These are phyloP conservation scores for Ceriops zippeliana DNA, from an alignment of 345 rosid genomes.

Conservation along the genomic window DNA sequence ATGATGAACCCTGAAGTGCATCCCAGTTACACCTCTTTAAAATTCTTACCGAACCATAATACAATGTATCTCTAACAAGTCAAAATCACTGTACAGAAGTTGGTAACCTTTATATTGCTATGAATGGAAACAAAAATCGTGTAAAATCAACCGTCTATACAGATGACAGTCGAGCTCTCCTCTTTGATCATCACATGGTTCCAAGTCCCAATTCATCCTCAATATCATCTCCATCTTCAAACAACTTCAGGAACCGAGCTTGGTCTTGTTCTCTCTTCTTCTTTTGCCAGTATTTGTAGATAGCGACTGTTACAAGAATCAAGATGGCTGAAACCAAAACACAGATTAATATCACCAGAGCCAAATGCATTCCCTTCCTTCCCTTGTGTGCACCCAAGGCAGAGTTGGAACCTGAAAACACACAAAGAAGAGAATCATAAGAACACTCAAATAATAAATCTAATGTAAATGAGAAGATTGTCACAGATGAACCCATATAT, in stretches of 20 bases:
- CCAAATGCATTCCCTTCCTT: conserved; percentile 38
- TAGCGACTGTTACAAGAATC: conserved; percentile 34
- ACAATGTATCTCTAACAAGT: not conserved
- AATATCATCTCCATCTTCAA: conserved; percentile 83
- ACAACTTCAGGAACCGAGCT: conserved; percentile 78
- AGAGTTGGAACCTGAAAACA: conserved; percentile 33
- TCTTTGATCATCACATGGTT: conserved; percentile 24
- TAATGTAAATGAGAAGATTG: not conserved
- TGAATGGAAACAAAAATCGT: conserved; percentile 23
- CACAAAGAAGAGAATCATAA: not conserved
- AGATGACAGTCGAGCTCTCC: conserved; percentile 12
- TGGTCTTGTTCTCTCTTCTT: conserved; percentile 81
- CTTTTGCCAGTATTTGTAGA: conserved; percentile 60
- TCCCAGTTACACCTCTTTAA: not conserved
- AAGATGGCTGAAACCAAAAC: conserved; percentile 34
- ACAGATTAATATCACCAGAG: conserved; percentile 41
- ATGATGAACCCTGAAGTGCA: not conserved
- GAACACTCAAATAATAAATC: not conserved
- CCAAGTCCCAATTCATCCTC: conserved; percentile 80
- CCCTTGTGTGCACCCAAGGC: conserved; percentile 20
- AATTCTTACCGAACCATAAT: not conserved
- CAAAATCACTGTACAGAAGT: not conserved
- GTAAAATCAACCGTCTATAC: conserved; percentile 31
- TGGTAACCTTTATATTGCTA: not conserved
- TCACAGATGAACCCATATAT: not conserved